Evolutionary conservation across 345 rosid species (phyloP).

Genomic region (Heritiera littoralis): DNA sequence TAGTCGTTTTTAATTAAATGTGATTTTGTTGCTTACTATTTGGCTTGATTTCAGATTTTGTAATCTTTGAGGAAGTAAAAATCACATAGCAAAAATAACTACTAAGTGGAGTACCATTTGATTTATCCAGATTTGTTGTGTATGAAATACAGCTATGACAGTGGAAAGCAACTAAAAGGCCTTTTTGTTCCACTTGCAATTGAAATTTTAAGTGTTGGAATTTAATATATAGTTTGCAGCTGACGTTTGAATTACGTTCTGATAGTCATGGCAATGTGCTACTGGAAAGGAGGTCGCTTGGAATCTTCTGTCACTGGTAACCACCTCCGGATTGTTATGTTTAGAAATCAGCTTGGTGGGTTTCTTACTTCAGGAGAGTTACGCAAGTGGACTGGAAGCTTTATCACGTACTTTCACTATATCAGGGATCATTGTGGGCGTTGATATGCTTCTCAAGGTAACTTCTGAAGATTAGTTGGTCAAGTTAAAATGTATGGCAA

Average conservation of each 20-base stretch:
- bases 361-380: constrained; percentile 46
- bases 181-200: no score
- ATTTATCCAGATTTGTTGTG: background rate
- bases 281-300: constrained; percentile 39
- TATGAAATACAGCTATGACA: background rate
- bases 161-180: background rate
- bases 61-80: background rate
- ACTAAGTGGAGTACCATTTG: background rate
- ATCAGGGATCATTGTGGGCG: constrained; percentile 42
- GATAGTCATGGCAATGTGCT: constrained; percentile 44
- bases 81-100: background rate
- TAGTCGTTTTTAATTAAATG: background rate
- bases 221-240: background rate
- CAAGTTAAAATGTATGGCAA: background rate
- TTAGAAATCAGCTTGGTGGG: constrained; percentile 43
- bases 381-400: constrained; percentile 40
- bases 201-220: background rate
- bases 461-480: background rate
- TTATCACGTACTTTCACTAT: constrained; percentile 37
- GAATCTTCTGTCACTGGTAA: constrained; percentile 44
- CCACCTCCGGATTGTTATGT: constrained; percentile 36
- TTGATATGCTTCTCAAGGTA: constrained; percentile 49
- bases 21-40: background rate
- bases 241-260: background rate
- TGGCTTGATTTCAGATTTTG: background rate